These are phyloP conservation scores for Bidens hawaiensis DNA, from an alignment of 140 eudicot genomes.

Conservation along the genomic window DNA sequence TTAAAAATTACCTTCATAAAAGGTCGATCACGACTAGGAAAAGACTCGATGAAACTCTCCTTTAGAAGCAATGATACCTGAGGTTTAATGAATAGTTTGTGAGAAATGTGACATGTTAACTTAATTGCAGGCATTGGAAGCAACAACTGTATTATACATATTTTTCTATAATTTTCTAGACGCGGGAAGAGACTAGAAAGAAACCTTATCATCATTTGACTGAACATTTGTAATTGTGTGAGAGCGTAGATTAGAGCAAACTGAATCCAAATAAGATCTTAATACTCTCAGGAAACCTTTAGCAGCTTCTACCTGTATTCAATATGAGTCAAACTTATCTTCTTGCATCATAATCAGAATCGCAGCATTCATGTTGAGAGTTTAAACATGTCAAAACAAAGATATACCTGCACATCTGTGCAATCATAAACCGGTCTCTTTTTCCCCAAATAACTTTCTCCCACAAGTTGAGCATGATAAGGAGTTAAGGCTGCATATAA, in stretches of 20 bases:
- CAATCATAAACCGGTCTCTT: conserved; percentile 79
- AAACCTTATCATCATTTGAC: conserved; percentile 91
- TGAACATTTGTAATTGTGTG: conserved; percentile 95
- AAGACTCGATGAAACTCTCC: conserved; percentile 97
- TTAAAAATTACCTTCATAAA: conserved; percentile 70
- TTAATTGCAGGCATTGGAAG: not conserved
- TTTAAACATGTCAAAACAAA: too few species aligned
- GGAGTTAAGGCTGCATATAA: conserved; percentile 60
- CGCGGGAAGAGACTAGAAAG: not conserved
- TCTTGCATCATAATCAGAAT: not conserved
- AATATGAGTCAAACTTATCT: conserved; percentile 2
- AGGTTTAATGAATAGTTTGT: not conserved
- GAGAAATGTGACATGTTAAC: not conserved
- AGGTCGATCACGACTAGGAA: conserved; percentile 79
- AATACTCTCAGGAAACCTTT: conserved; percentile 62
- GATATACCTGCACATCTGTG: conserved; percentile 77
- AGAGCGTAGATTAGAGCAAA: conserved; percentile 81
- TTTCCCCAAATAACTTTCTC: conserved; percentile 87
- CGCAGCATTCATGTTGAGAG: too few species aligned
- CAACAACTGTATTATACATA: not conserved
- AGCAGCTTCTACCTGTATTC: conserved; percentile 75
- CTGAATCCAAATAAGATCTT: conserved; percentile 73
- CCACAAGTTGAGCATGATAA: conserved; percentile 83
- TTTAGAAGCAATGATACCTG: conserved; percentile 93
- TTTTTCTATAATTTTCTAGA: conserved; percentile 5